These are phyloP conservation scores for Artemisia argyi DNA, from an alignment of 129 eudicot genomes.

Conservation along the genomic window DNA sequence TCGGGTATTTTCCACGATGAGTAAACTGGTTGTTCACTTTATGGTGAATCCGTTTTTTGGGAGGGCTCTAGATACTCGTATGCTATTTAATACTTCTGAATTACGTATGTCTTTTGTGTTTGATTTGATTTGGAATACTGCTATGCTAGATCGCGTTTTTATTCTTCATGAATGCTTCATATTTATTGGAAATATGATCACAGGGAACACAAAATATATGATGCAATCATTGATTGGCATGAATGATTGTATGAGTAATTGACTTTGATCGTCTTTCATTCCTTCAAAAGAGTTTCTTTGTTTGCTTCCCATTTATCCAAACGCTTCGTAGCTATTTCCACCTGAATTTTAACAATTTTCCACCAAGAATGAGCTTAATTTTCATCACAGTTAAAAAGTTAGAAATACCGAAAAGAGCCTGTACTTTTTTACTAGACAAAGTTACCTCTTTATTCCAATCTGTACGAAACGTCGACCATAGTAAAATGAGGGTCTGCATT, in stretches of 20 bases:
- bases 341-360: constrained; percentile 39
- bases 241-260: not conserved
- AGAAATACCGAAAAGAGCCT: too few species aligned
- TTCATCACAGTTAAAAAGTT: not conserved
- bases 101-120: too few species aligned
- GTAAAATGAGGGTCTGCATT: constrained; percentile 64
- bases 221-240: constrained; percentile 3
- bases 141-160: too few species aligned
- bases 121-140: too few species aligned
- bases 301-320: constrained; percentile 62
- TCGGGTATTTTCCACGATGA: too few species aligned
- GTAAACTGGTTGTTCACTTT: too few species aligned
- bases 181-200: not conserved
- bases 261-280: constrained; percentile 3
- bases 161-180: too few species aligned
- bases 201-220: constrained; percentile 8
- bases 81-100: too few species aligned
- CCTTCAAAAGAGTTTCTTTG: constrained; percentile 30
- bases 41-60: too few species aligned
- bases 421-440: too few species aligned
- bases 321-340: constrained; percentile 53
- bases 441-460: constrained; percentile 82
- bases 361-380: too few species aligned
- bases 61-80: too few species aligned
- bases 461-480: constrained; percentile 61